phyloP scores from a whole-genome alignment of 2,329 filamentous ascomycete species.

The Chrysoporthe austroafricana region DNA sequence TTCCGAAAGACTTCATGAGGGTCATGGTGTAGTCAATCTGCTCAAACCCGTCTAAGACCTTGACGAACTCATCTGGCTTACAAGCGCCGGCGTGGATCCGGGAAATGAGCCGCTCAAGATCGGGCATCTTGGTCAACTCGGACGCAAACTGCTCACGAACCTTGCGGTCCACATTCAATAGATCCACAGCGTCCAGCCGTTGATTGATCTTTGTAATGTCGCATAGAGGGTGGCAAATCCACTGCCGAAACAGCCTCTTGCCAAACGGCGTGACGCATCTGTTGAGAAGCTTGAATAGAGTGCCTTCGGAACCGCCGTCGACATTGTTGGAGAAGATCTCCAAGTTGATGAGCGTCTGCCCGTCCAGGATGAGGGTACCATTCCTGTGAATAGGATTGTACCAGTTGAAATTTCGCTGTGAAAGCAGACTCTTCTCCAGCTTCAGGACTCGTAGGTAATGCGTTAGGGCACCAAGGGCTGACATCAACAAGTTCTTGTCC shows the following conservation, averaged over 20 bases:
- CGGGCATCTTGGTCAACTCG: constrained; percentile 88
- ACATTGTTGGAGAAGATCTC: constrained; percentile 94
- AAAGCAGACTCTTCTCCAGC: constrained; percentile 84
- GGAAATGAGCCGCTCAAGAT: constrained; percentile 91
- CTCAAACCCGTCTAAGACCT: constrained; percentile 93
- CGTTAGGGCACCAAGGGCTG: constrained; percentile 84
- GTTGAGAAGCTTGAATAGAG: constrained; percentile 88
- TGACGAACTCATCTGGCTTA: constrained; percentile 88
- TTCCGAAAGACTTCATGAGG: constrained; percentile 72
- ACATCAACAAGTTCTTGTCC: constrained; percentile 84
- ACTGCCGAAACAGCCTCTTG: constrained; percentile 93
- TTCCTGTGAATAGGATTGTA: constrained; percentile 93
- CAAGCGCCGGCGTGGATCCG: constrained; percentile 92
- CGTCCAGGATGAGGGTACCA: constrained; percentile 88
- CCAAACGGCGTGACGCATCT: constrained; percentile 95
- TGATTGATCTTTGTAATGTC: constrained; percentile 89
- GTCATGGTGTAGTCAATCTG: constrained; percentile 95
- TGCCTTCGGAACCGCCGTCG: constrained; percentile 83
- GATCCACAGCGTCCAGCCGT: constrained; percentile 89
- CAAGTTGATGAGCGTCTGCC: constrained; percentile 96
- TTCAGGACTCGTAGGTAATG: constrained; percentile 87
- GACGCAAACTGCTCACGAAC: constrained; percentile 87
- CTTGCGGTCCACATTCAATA: constrained; percentile 80
- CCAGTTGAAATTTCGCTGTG: constrained; percentile 86
- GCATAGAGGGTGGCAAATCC: constrained; percentile 94